These are phyloP conservation scores for Trichoderma asperellum DNA, from an alignment of 2,329 filamentous ascomycete genomes.

Conservation along the genomic window DNA sequence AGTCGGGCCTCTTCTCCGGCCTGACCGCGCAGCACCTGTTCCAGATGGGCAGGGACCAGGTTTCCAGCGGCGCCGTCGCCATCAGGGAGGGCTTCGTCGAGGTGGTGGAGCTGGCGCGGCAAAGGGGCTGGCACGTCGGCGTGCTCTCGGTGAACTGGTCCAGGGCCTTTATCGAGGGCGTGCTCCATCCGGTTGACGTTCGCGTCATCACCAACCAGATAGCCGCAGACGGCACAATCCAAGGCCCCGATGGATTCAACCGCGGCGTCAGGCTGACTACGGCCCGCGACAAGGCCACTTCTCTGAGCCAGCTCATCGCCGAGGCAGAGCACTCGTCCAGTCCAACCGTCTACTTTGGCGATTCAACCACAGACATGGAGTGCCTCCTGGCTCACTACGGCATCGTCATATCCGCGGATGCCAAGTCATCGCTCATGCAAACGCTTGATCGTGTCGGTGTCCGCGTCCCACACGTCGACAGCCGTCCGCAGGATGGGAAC, in stretches of 20 bases:
- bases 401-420: conserved; percentile 50
- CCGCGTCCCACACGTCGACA: conserved; percentile 44
- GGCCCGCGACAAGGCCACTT: conserved; percentile 49
- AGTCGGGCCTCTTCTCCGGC: conserved; percentile 50
- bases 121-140: conserved; percentile 45
- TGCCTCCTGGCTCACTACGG: conserved; percentile 53
- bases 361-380: conserved; percentile 60
- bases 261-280: conserved; percentile 40
- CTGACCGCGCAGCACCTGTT: conserved; percentile 42
- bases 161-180: conserved; percentile 51
- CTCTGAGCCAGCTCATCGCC: conserved; percentile 35
- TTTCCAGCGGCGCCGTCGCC: conserved; percentile 40
- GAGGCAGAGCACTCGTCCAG: background rate
- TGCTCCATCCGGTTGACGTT: conserved; percentile 42
- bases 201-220: conserved; percentile 52
- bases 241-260: conserved; percentile 44
- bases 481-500: conserved; percentile 28
- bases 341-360: conserved; percentile 54
- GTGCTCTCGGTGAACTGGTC: conserved; percentile 60
- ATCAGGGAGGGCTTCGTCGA: conserved; percentile 48
- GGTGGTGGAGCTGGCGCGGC: conserved; percentile 36
- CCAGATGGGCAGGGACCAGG: conserved; percentile 45
- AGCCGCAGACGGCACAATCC: conserved; percentile 44
- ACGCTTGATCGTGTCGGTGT: conserved; percentile 46
- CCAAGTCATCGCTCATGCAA: conserved; percentile 41